Conservation (phyloP, 2,329 filamentous ascomycete genomes). For the Myrmaecium sp. region DNA sequence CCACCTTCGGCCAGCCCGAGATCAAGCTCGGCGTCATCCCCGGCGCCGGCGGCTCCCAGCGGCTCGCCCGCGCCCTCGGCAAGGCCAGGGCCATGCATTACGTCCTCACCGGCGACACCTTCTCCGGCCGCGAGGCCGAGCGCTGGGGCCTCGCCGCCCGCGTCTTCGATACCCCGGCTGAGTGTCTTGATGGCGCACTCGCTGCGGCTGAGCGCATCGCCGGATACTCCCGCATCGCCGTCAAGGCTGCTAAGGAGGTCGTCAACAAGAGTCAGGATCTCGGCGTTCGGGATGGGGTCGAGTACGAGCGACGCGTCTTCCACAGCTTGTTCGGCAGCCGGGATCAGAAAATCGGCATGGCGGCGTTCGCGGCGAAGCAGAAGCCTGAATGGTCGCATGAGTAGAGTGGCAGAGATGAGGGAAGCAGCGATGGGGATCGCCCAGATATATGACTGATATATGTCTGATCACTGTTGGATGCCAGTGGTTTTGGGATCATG, state of each 20-base stretch:
- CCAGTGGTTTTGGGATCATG: no score
- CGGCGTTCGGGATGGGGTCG: constrained; percentile 71
- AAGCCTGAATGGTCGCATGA: constrained; percentile 81
- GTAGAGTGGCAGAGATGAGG: constrained; percentile 26
- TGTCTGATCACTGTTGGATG: no score
- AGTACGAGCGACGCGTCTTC: constrained; percentile 88
- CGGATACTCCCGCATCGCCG: constrained; percentile 67
- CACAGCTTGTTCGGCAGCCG: constrained; percentile 83
- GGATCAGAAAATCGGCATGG: constrained; percentile 92
- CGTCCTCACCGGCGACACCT: constrained; percentile 40
- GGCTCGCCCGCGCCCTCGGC: constrained; percentile 53
- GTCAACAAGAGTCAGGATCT: constrained; percentile 98
- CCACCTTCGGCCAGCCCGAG: constrained; percentile 93
- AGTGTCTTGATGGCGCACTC: constrained; percentile 64
- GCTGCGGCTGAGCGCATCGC: constrained; percentile 83
- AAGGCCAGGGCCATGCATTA: constrained; percentile 29
- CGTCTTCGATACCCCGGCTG: constrained; percentile 63
- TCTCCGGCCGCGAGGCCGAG: constrained; percentile 69
- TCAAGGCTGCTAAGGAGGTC: constrained; percentile 89
- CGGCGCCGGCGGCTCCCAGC: constrained; percentile 79
- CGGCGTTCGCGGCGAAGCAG: constrained; percentile 87
- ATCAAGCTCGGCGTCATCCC: constrained; percentile 90
- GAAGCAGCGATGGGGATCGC: no score
- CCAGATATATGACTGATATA: no score
- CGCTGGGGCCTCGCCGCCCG: constrained; percentile 81